A percentile compares a stretch with the other conserved stretches of the same genome.
phyloP scores from a whole-genome alignment of 2,329 filamentous ascomycete genomes.

The Penicillium sp. region DNA sequence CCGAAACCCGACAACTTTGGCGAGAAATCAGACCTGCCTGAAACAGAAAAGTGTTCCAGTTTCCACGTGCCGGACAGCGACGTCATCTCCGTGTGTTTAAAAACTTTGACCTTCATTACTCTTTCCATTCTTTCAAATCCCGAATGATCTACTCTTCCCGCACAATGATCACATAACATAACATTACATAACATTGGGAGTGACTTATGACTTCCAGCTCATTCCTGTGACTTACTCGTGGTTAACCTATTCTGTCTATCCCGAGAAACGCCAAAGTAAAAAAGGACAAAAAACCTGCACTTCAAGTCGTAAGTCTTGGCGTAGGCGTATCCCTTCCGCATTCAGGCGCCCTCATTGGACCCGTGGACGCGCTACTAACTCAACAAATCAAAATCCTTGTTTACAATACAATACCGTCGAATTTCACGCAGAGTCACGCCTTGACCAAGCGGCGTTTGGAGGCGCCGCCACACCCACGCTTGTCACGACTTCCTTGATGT shows the following conservation, averaged over 20 bases:
- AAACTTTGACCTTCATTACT: background rate
- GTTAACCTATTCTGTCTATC: too few relatives aligned
- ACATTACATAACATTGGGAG: background rate
- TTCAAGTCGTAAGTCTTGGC: slow-evolving; percentile 5
- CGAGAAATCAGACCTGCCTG: background rate
- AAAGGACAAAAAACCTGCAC: background rate
- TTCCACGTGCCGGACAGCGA: background rate
- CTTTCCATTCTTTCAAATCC: background rate
- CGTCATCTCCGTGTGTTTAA: background rate
- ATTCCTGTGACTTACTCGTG: too few relatives aligned
- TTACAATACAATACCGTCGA: background rate
- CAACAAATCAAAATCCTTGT: background rate
- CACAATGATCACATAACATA: background rate
- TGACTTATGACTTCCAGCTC: too few relatives aligned
- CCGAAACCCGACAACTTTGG: background rate
- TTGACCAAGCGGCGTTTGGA: background rate
- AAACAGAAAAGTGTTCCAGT: background rate
- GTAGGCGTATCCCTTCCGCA: slow-evolving; percentile 15
- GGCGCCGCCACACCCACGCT: background rate
- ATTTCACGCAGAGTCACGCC: background rate
- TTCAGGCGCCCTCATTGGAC: slow-evolving; percentile 10
- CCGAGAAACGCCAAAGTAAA: background rate
- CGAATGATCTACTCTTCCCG: background rate
- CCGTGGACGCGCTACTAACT: slow-evolving; percentile 1
- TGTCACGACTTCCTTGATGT: background rate